These are phyloP conservation scores for Penicillium samsonianum DNA, from an alignment of 495 filamentous ascomycete species.

Conservation along the genomic window DNA sequence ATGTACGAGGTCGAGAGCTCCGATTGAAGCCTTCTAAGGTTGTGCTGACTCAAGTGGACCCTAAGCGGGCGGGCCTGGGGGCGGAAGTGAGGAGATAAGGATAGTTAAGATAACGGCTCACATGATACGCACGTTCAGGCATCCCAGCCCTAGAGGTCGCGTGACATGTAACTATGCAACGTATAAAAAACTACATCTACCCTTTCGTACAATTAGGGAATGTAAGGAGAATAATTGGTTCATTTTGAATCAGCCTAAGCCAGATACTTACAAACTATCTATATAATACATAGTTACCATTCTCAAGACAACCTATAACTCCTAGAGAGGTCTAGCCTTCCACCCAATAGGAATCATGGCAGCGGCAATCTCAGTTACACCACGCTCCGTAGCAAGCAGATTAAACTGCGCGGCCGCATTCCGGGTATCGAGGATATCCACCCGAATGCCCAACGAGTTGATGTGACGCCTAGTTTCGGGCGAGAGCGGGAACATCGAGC, in stretches of 20 bases:
- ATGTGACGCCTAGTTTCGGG: conserved; percentile 70
- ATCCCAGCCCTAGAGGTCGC: conserved; percentile 1
- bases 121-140: conserved; percentile 23
- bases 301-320: neutral
- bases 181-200: neutral
- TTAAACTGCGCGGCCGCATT: conserved; percentile 94
- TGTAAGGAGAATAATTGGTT: neutral
- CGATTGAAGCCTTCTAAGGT: neutral
- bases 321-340: conserved; percentile 51
- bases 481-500: conserved; percentile 69
- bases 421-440: conserved; percentile 89
- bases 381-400: conserved; percentile 79
- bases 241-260: neutral
- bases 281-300: conserved; percentile 4
- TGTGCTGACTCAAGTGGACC: conserved; percentile 8
- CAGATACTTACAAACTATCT: neutral
- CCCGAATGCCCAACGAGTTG: conserved; percentile 74
- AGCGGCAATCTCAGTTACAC: conserved; percentile 77
- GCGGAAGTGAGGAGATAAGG: conserved; percentile 10
- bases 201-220: neutral
- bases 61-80: conserved; percentile 3
- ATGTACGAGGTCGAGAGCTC: neutral
- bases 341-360: conserved; percentile 87
- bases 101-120: conserved; percentile 14
- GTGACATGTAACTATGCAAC: neutral